Evolutionary conservation across 495 filamentous ascomycete species (phyloP), one percentile per base, ranked within the genome.

Genomic region (Annulohypoxylon moriforme): DNA sequence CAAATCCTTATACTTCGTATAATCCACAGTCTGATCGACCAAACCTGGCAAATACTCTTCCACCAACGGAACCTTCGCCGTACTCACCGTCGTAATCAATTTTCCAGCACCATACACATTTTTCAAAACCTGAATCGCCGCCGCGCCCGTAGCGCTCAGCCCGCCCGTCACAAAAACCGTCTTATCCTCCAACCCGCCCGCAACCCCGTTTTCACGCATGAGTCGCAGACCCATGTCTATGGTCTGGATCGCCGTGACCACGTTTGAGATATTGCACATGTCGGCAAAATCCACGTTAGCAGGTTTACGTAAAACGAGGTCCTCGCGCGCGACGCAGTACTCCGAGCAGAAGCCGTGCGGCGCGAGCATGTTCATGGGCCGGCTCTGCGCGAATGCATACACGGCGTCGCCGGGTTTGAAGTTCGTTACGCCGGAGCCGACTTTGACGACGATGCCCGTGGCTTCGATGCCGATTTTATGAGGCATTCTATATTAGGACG

Each of bases 141-240:
- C 77, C 29, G 78, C 73, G 5, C 87, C 86, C 0, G 81, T 86
- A 2, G 81, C 84, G 62, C 86, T 83, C 56, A 89, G 81, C 4
- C 82, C 86, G 18, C 76, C 86, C 10, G 86, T 80, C 7, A 89
- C 77, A 66, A 85, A 85, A 3, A 87, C 85, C 13, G 85, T 88
- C 78, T 89, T 89, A 6, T 85, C 86, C 25, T 80, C 76, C 42
- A 86, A 69, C 8, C 60, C 76, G 50, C 52, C 82, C 2, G 52
- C n/a, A 14, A 70, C 72, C 40, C 69, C 72, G 34, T 75, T 72
- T 76, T 82, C 79, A 34, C 82, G 81, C 29, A 80, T 59, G 14
- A 69, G 31, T 34, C 73, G 58, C 49, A 85, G 70, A 5, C 77
- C 86, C 2, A 73, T 71, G 36, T 79, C 74, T 7, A 88, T 69